Evolutionary conservation across 805 yeast genomes (phyloP), one percentile per base, ranked within the genome.

Genomic region (Ascoidea asiatica): DNA sequence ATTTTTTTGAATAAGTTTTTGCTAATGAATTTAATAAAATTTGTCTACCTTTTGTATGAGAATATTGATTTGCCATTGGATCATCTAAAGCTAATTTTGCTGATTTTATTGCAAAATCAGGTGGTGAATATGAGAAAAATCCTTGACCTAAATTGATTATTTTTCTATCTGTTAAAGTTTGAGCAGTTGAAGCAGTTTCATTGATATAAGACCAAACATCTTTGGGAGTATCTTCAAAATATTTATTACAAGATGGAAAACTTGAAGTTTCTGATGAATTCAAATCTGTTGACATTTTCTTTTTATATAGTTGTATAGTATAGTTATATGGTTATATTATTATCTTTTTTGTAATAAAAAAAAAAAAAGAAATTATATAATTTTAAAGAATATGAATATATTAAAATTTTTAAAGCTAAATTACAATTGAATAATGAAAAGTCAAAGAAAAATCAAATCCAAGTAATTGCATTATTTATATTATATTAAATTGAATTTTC

Each of bases 191-290:
- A 0, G 97, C 97, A 2, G 98, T 82, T 56, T 89, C 97, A 58
- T 92, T 92, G 62, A 94, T 85, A 51, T 92, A 66, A 2, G 95
- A 73, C 98, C 98, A 92, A 41, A 92, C 89, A 61, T 92, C 98
- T 57, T 88, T 86, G 40, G 81, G 77, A 15, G 78, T 76, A 36
- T 80, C 71, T 42, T 77, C 70, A 63, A 84, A 83, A 60, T 82
- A 81, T 0, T 81, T 80, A 53, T 79, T 79, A 56, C 74, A 78
- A 42, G 65, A 55, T 29, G 74, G 74, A 11, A 66, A 55, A n/a
- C n/a, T n/a, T n/a, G n/a, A n/a, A n/a, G n/a, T n/a, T n/a, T n/a
- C n/a, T n/a, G n/a, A n/a, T n/a, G n/a, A n/a, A n/a, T n/a, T n/a
- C n/a, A n/a, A n/a, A n/a, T n/a, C n/a, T n/a, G n/a, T n/a, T n/a